These are phyloP conservation scores for Sclerotinia spermophila DNA, from an alignment of 2,329 filamentous ascomycete species.

Conservation along the genomic window DNA sequence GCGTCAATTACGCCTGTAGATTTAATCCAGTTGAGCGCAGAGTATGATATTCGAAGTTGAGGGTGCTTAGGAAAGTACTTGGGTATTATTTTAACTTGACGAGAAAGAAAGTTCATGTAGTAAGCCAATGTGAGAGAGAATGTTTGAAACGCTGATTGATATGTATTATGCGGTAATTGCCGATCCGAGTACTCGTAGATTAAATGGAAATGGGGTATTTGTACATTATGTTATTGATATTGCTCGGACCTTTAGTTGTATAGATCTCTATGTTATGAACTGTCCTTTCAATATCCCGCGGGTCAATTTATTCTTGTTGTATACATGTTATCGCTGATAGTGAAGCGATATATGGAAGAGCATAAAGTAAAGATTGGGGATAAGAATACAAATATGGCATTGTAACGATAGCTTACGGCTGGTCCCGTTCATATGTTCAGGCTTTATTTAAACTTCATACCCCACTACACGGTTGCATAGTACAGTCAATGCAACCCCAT, in stretches of 20 bases:
- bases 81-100: constrained; percentile 28
- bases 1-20: constrained; percentile 16
- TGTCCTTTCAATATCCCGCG: constrained; percentile 9
- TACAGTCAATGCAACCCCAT: too few species aligned
- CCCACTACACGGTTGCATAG: background rate
- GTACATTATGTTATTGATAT: constrained; percentile 5
- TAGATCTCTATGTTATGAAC: background rate
- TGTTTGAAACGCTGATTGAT: background rate
- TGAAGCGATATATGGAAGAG: background rate
- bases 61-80: constrained; percentile 26
- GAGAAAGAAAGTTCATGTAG: constrained; percentile 29
- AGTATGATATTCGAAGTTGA: background rate
- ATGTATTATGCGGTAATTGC: constrained; percentile 16
- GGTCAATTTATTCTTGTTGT: background rate
- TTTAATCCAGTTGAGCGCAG: constrained; percentile 13
- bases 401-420: constrained; percentile 4
- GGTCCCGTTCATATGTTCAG: background rate
- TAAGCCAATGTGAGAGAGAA: constrained; percentile 26
- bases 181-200: constrained; percentile 9
- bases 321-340: background rate
- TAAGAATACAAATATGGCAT: background rate
- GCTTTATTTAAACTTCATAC: constrained; percentile 4
- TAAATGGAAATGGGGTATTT: constrained; percentile 5
- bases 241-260: background rate
- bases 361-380: background rate